Evolutionary conservation across 352 stramenopile genomes (phyloP).

Genomic region (Poterioochromonas sp.): DNA sequence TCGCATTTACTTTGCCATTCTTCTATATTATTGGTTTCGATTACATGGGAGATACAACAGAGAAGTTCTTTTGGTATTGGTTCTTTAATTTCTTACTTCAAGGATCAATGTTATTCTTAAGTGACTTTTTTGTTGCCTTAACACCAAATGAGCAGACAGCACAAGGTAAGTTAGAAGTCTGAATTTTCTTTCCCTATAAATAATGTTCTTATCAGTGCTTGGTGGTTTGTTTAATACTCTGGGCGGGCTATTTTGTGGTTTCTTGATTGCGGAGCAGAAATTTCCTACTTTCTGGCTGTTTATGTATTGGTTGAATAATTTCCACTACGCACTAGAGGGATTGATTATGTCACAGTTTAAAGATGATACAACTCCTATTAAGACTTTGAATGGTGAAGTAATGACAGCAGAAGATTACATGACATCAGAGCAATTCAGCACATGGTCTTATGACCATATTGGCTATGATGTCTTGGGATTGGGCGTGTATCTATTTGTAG

Average conservation of each 20-base stretch:
- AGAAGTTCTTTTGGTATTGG: slow-evolving; percentile 32
- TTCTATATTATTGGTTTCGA: slow-evolving; percentile 33
- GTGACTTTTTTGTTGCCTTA: neutral
- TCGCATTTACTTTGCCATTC: slow-evolving; percentile 27
- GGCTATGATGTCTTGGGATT: slow-evolving; percentile 45
- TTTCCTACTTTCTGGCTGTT: slow-evolving; percentile 44
- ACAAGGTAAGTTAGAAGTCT: slow-evolving; percentile 21
- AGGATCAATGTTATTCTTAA: slow-evolving; percentile 48
- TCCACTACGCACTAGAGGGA: slow-evolving; percentile 60
- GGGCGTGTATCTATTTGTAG: neutral
- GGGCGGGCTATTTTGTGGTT: slow-evolving; percentile 43
- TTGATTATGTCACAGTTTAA: slow-evolving; percentile 50
- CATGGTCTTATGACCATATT: slow-evolving; percentile 34
- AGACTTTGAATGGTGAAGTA: slow-evolving; percentile 7
- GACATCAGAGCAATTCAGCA: neutral
- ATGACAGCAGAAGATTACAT: slow-evolving; percentile 30
- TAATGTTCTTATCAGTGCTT: slow-evolving; percentile 66
- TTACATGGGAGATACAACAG: neutral
- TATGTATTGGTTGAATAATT: slow-evolving; percentile 55
- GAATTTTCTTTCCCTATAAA: slow-evolving; percentile 40
- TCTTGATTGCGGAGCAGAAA: slow-evolving; percentile 39
- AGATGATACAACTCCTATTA: slow-evolving; percentile 41
- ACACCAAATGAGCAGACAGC: neutral
- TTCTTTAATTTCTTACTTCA: slow-evolving; percentile 50
- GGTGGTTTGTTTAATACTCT: slow-evolving; percentile 45